Evolutionary conservation across 805 yeast species (phyloP).

Genomic region (Candida gorgasii): DNA sequence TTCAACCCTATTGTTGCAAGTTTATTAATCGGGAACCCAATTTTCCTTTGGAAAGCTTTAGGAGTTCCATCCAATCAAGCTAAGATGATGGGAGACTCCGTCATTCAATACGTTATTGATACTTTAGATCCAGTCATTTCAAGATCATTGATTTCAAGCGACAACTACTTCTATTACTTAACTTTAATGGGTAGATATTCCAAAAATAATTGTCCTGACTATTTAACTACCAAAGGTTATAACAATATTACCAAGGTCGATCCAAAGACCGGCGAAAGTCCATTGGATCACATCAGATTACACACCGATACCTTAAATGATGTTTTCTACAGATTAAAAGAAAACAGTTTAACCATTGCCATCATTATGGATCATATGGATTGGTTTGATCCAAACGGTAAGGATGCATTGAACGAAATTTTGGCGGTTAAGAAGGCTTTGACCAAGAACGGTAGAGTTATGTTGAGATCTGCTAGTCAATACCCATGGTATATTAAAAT

Average conservation of each 20-base stretch:
- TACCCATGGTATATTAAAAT: constrained; percentile 76
- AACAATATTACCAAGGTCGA: constrained; percentile 41
- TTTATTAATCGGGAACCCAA: constrained; percentile 72
- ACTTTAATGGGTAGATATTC: constrained; percentile 63
- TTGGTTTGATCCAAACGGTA: constrained; percentile 73
- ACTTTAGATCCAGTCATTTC: constrained; percentile 75
- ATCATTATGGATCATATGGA: constrained; percentile 92
- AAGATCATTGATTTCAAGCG: constrained; percentile 62
- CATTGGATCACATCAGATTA: constrained; percentile 68
- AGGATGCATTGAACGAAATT: constrained; percentile 67
- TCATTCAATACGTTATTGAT: constrained; percentile 69
- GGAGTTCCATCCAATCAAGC: constrained; percentile 92
- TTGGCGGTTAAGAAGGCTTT: constrained; percentile 62
- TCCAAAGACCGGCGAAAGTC: constrained; percentile 35
- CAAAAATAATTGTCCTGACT: constrained; percentile 71
- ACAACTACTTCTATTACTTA: constrained; percentile 78
- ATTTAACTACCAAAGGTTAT: constrained; percentile 62
- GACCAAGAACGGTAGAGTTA: constrained; percentile 67
- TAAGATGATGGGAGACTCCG: constrained; percentile 71
- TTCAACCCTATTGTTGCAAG: constrained; percentile 70
- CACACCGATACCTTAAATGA: constrained; percentile 81
- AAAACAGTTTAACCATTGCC: constrained; percentile 68
- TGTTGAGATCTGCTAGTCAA: constrained; percentile 72
- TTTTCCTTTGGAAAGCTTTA: constrained; percentile 85
- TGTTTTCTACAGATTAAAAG: constrained; percentile 65